These are phyloP conservation scores for Talaromyces sp. DNA, from an alignment of 2,329 filamentous ascomycete genomes.

Conservation along the genomic window DNA sequence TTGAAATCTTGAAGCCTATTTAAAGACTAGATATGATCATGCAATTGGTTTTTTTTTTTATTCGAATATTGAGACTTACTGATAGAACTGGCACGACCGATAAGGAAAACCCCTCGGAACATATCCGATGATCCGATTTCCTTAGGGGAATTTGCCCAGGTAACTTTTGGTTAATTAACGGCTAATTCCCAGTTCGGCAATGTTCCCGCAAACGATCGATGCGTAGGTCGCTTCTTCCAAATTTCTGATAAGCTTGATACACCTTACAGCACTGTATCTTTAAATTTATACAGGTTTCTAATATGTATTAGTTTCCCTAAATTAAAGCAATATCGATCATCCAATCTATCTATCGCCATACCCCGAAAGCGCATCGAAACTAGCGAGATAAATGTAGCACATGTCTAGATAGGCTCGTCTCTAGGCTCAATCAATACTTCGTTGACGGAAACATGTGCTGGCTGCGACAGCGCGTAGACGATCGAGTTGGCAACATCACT, in stretches of 20 bases:
- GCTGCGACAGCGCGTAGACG: slow-evolving; percentile 70
- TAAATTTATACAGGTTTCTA: background rate
- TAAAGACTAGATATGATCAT: too few species aligned
- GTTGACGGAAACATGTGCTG: slow-evolving; percentile 72
- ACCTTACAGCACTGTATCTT: background rate
- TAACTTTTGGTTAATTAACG: too few species aligned
- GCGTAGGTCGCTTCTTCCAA: too few species aligned
- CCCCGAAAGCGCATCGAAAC: background rate
- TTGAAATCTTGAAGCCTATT: background rate
- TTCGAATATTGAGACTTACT: too few species aligned
- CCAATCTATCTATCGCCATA: background rate
- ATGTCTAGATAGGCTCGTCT: slow-evolving; percentile 65
- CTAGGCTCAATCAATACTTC: slow-evolving; percentile 75
- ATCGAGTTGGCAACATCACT: slow-evolving; percentile 70
- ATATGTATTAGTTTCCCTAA: background rate
- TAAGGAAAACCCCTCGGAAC: background rate
- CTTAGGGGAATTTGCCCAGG: too few species aligned
- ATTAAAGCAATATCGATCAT: background rate
- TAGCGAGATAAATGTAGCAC: background rate
- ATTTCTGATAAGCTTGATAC: too few species aligned
- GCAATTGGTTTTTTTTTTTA: too few species aligned
- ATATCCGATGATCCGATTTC: background rate
- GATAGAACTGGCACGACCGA: background rate
- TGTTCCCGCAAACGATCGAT: background rate
- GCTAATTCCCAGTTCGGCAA: background rate